Base-by-base conservation (phyloP, 768 basidiomycete species). In the Leccinum obscurum region DNA sequence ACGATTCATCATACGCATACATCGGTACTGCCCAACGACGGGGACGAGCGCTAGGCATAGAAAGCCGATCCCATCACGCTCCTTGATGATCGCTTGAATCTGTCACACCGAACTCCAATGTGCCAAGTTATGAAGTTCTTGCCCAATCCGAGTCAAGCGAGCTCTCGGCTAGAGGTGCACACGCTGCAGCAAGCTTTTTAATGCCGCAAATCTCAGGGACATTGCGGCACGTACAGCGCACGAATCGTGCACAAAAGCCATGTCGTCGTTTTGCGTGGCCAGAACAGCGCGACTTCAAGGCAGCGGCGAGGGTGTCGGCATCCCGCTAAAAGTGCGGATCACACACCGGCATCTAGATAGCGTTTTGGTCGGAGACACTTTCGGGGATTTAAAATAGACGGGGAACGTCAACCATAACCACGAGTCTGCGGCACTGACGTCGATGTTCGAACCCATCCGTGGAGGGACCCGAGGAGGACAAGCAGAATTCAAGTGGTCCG, bases 391-490 rank as follows among this genome's bases (percentile, higher is more conserved):
- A 72, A 70, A 37, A 15, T 4, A 17, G 7, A 54, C 50, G n/a
- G 26, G 28, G 8, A 28, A 28, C 46, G 5, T 22, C 44, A 49
- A 20, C 30, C 9, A 34, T 15, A 30, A 20, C 58, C 20, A 24
- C 17, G n/a, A 17, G n/a, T 20, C 10, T 15, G 15, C 39, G 22
- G 48, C 3, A 4, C 28, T 39, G 13, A 9, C 52, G 44, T 46
- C 44, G 9, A 46, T 93, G 91, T 93, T 90, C 65, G 90, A 93
- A 72, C 92, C 92, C 10, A 84, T 91, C 41, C 84, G 92, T 55
- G 92, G 90, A 49, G 92, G 92, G n/a, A 94, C 92, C 22, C 85
- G 92, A 59, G 92, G 92, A n/a, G 92, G 92, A 3, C 90, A 92
- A 66, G 92, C 87, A 52, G 90, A 93, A 67, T 94, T 94, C 81